phyloP scores from a whole-genome alignment of 2,329 filamentous ascomycete genomes.

The Metarhizium album region DNA sequence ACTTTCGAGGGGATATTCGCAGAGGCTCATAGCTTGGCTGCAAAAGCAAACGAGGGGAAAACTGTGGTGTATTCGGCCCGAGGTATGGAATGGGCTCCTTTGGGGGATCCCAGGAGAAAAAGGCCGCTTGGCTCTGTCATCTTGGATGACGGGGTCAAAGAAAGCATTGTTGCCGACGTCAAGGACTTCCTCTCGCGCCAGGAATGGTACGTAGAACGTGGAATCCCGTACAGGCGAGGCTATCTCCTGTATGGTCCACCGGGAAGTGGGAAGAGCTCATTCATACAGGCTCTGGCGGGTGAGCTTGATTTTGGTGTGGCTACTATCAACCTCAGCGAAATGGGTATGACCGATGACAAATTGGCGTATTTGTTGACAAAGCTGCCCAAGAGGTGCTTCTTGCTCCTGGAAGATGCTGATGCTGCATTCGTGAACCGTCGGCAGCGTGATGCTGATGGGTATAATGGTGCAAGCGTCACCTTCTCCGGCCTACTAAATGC shows the following conservation, averaged over 20 bases:
- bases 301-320: constrained; percentile 86
- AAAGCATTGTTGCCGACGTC: constrained; percentile 69
- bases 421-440: constrained; percentile 79
- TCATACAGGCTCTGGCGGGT: constrained; percentile 92
- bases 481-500: constrained; percentile 86
- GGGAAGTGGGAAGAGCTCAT: constrained; percentile 87
- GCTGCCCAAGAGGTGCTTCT: constrained; percentile 69
- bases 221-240: constrained; percentile 82
- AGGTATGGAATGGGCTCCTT: constrained; percentile 72
- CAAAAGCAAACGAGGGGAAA: constrained; percentile 77
- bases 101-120: constrained; percentile 79
- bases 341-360: constrained; percentile 81
- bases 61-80: constrained; percentile 83
- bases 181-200: constrained; percentile 69
- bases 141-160: constrained; percentile 72
- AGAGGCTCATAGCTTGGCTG: constrained; percentile 74
- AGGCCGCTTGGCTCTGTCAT: constrained; percentile 82
- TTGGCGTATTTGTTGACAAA: constrained; percentile 79
- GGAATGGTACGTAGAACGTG: constrained; percentile 88
- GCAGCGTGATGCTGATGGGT: constrained; percentile 69
- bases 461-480: constrained; percentile 78
- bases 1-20: constrained; percentile 84
- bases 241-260: constrained; percentile 85
- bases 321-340: constrained; percentile 82
- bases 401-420: constrained; percentile 83